Evolutionary conservation across 768 basidiomycete species (phyloP).

Genomic region (Tremella mesenterica): DNA sequence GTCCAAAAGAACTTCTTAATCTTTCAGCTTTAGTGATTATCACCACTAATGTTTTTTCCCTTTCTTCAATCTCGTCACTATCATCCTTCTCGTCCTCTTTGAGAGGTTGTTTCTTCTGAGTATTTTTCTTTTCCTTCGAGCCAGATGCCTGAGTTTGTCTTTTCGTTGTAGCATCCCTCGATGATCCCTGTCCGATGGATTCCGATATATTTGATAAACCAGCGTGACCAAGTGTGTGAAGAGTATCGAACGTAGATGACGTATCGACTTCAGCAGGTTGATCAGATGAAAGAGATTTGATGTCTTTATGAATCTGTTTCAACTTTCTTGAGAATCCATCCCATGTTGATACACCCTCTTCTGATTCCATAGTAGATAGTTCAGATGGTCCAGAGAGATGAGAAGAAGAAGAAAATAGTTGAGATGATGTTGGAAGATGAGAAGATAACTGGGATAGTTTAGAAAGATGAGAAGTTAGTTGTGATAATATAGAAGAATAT

Average conservation of each 20-base stretch:
- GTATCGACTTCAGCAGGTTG: no score
- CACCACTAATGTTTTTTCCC: conserved; percentile 9
- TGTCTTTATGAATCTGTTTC: no score
- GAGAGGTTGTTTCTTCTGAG: conserved; percentile 8
- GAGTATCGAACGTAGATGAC: no score
- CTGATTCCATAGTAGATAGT: background rate
- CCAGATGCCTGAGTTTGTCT: conserved; percentile 3
- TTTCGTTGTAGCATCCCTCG: background rate
- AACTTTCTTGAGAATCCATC: conserved; percentile 24
- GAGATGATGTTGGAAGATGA: no score
- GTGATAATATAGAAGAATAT: conserved; percentile 27
- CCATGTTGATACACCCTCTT: conserved; percentile 17
- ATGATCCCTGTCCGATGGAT: background rate
- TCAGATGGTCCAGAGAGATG: no score
- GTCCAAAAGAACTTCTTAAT: conserved; percentile 20
- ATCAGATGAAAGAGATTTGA: no score
- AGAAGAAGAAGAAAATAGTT: no score
- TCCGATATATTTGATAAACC: background rate
- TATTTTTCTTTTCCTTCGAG: conserved; percentile 17
- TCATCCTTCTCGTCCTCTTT: background rate
- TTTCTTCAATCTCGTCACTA: background rate
- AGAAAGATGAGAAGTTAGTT: no score
- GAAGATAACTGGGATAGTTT: no score
- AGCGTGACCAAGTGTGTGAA: no score
- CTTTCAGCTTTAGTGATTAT: conserved; percentile 28